Conservation (phyloP, 176 grass and related monocot species). For the Coix lacrymajobi region DNA sequence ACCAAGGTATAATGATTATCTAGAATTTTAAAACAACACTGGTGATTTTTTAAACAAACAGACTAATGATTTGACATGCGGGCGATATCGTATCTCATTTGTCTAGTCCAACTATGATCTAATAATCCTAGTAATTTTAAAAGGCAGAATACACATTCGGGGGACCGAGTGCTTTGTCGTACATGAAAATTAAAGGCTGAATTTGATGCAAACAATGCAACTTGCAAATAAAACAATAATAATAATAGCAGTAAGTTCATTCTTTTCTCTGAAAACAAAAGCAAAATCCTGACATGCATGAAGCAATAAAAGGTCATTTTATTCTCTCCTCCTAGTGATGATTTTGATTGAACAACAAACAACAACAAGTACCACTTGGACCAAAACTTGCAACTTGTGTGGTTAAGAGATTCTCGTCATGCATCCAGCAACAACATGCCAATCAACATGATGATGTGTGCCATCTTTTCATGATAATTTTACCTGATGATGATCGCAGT, state of each 20-base stretch:
- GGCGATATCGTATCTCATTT: not conserved
- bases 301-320: not conserved
- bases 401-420: conserved; percentile 15
- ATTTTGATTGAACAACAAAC: conserved; percentile 27
- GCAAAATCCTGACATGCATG: not conserved
- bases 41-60: not conserved
- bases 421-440: not conserved
- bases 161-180: not conserved
- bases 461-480: conserved; percentile 1
- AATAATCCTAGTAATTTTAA: not conserved
- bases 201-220: not conserved
- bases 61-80: not conserved
- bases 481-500: not conserved
- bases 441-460: not conserved
- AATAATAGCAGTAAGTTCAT: not conserved
- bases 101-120: not conserved
- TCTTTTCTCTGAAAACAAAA: not conserved
- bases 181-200: not conserved
- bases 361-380: not conserved
- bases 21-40: not conserved
- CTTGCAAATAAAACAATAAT: not conserved
- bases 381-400: conserved; percentile 29
- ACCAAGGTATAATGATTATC: not conserved
- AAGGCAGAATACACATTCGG: not conserved
- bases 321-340: conserved; percentile 17